Base-by-base conservation (phyloP, 352 stramenopile genomes). In the Elongisporangium undulatum region DNA sequence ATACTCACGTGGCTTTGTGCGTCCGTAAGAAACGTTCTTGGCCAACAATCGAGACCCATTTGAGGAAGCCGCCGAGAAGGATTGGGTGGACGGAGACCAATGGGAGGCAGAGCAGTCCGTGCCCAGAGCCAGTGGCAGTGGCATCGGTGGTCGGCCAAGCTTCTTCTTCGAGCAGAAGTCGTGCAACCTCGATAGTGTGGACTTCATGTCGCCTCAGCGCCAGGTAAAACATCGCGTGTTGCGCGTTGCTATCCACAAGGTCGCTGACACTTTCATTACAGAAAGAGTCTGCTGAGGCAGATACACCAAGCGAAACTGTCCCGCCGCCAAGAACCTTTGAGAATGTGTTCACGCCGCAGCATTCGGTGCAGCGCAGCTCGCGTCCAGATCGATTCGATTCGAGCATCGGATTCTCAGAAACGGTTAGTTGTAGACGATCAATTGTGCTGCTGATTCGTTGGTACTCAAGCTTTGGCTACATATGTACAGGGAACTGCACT, bases 81-180 rank as follows among this genome's bases (percentile, higher is more conserved):
- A 45, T 15, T 45, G 34, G 34, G 34, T 74, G 20, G 63, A 62
- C 6, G 56, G 56, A 10, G 45, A 58, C 19, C 54, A 71, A 51
- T 83, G 67, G 67, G 69, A 77, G 21, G 59, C 55, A 1, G 57
- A 66, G 49, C 68, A 78, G 50, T 58, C 60, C 9, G 72, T 48
- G 15, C 22, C 4, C 12, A 56, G 52, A 56, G 63, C 19, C 51
- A 70, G 41, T 22, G 34, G 12, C 9, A 17, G 34, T 16, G 34
- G 34, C 12, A 17, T 45, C 34, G 13, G 59, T 49, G 63, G 74
- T 1, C 69, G 82, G 0, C 72, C 77, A 21, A 92, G 82, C 50
- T 78, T 87, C 52, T 90, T 90, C 26, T 92, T 92, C 26, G 70
- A 90, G 50, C 70, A 70, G 21, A 84, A 79, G 29, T 92, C 83